These are phyloP conservation scores for Lecanosticta acicola DNA, from an alignment of 2,329 filamentous ascomycete species.

Conservation along the genomic window DNA sequence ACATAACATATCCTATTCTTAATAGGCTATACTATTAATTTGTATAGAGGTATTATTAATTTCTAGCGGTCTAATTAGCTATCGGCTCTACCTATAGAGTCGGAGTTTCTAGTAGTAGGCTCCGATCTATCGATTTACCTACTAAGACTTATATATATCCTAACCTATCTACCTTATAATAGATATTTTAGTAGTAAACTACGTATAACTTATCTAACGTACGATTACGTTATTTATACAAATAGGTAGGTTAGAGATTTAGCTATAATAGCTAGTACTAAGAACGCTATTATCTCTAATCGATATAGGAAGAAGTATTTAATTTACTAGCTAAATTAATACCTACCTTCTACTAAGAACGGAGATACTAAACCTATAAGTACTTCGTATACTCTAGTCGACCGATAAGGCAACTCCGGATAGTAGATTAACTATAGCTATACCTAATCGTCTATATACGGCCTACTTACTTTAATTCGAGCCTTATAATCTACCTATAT, in stretches of 20 bases:
- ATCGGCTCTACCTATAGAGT: neutral
- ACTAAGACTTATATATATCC: neutral
- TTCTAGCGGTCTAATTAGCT: neutral
- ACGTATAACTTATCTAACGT: neutral
- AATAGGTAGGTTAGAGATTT: neutral
- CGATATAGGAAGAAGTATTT: neutral
- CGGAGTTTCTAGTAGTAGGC: neutral
- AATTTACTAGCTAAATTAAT: neutral
- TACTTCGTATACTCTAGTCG: neutral
- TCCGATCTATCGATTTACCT: neutral
- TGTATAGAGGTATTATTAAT: neutral
- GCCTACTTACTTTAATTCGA: neutral
- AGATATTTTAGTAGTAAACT: neutral
- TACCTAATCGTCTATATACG: neutral
- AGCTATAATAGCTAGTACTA: neutral
- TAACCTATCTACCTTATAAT: neutral
- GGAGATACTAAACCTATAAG: neutral
- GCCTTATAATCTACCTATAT: neutral
- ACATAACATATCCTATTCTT: neutral
- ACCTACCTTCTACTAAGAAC: neutral
- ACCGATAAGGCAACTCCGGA: neutral
- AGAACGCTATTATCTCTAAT: neutral
- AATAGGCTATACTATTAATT: conserved; percentile 1
- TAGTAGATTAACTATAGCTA: neutral
- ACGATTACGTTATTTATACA: neutral